Base-by-base conservation (phyloP, 257 asterid species). In the Catharanthus roseus region DNA sequence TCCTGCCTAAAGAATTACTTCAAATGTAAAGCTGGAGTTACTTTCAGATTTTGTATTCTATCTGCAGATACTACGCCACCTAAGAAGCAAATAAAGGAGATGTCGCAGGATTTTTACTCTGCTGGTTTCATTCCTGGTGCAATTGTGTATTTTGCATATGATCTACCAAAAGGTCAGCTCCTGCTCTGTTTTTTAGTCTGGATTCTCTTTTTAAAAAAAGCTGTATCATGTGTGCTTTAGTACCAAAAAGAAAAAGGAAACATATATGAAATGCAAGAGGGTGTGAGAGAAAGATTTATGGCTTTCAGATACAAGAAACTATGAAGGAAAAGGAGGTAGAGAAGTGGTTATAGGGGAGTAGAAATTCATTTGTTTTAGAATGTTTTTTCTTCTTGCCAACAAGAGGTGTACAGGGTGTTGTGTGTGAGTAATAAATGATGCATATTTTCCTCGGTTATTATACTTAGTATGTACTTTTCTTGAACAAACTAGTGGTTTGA, bases 51-150 rank as follows among this genome's bases (percentile, higher is more conserved):
- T 77, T 45, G 64, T 51, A 66, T 45, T 38, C 9, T 69, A 29
- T 73, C 69, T 77, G 57, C 86, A 95, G 97, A 89, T 77, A 95
- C 98, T 12, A 87, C 98, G 16, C 99, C 99, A 70, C 99, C 97
- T 42, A 95, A 95, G 83, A 88, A 87, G 90, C 86, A 80, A 79
- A 53, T 95, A 77, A 88, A 86, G 79, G 95, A 91, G 76, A 62
- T 75, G 64, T 84, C 91, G 6, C 95, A 83, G 82, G 93, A 91
- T 80, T 85, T 91, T 51, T 91, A 85, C 65, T 79, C 99, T 74
- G 93, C 91, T 78, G 96, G 96, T 68, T 95, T 95, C 72, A 77
- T 87, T 56, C 98, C 98, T 10, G 99, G 98, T 73, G 97, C 99
- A 68, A 85, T 95, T 65, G 95, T 95, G 75, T 95, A 95, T 83